phyloP scores from a whole-genome alignment of 2,329 filamentous ascomycete genomes.

The Fusarium sp. region DNA sequence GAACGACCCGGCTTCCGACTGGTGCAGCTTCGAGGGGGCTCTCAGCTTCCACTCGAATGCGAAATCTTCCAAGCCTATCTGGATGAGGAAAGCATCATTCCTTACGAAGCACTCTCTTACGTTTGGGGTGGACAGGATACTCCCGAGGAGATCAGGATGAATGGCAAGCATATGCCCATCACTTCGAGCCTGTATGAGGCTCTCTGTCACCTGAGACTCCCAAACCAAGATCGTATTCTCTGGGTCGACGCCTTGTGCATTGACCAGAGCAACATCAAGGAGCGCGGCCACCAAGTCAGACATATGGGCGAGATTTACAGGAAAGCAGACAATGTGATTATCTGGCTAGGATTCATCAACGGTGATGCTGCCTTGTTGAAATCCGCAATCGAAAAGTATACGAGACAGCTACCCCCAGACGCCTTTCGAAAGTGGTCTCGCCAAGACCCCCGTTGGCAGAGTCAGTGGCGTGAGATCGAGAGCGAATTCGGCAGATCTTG shows the following conservation, averaged over 20 bases:
- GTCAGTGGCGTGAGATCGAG: neutral
- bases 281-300: conserved; percentile 18
- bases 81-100: neutral
- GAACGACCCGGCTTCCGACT: conserved; percentile 5
- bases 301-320: conserved; percentile 4
- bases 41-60: neutral
- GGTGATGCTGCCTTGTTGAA: rapidly evolving
- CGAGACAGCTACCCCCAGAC: rapidly evolving
- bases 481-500: rapidly evolving
- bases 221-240: neutral
- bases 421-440: neutral
- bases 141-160: rapidly evolving
- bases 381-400: neutral
- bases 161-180: rapidly evolving
- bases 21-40: rapidly evolving
- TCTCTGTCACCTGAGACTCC: neutral
- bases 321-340: neutral
- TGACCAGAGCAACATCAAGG: conserved; percentile 9
- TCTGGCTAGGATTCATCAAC: neutral
- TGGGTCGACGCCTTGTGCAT: conserved; percentile 26
- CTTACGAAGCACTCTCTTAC: conserved; percentile 19
- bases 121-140: neutral
- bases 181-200: neutral
- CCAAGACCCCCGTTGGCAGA: neutral
- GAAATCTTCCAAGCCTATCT: neutral